These are phyloP conservation scores for Nothophaeocryptopus gaeumannii DNA, from an alignment of 2,329 filamentous ascomycete genomes.

Conservation along the genomic window DNA sequence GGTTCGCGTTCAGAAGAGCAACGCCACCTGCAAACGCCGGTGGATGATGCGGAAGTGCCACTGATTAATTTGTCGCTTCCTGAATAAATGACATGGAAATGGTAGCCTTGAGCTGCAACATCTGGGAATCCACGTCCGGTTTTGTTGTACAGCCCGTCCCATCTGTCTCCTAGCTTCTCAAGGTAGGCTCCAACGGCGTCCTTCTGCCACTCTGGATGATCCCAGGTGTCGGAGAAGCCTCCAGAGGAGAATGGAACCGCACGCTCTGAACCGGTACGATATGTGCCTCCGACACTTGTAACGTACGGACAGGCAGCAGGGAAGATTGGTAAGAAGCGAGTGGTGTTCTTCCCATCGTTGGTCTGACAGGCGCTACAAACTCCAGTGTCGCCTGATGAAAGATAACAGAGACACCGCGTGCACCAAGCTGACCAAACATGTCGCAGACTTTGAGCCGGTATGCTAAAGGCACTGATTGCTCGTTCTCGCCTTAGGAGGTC, in stretches of 20 bases:
- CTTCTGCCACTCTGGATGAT: conserved; percentile 44
- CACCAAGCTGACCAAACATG: conserved; percentile 61
- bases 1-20: conserved; percentile 24
- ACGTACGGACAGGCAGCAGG: conserved; percentile 49
- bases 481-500: conserved; percentile 64
- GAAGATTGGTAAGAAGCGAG: conserved; percentile 46
- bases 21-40: conserved; percentile 54
- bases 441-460: conserved; percentile 62
- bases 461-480: conserved; percentile 58
- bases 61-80: conserved; percentile 45
- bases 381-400: conserved; percentile 62
- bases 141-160: conserved; percentile 43
- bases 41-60: conserved; percentile 55
- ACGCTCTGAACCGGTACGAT: conserved; percentile 40
- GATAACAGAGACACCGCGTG: conserved; percentile 61
- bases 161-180: conserved; percentile 36
- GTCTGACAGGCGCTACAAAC: conserved; percentile 50
- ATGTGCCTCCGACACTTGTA: conserved; percentile 46
- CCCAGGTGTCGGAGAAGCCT: conserved; percentile 44
- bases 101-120: conserved; percentile 53
- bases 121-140: conserved; percentile 46
- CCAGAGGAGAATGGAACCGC: conserved; percentile 42
- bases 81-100: conserved; percentile 46
- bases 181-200: conserved; percentile 41
- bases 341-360: conserved; percentile 45